Evolutionary conservation across 1,284 basidiomycete genomes (phyloP).

Genomic region (Melampsora americana): DNA sequence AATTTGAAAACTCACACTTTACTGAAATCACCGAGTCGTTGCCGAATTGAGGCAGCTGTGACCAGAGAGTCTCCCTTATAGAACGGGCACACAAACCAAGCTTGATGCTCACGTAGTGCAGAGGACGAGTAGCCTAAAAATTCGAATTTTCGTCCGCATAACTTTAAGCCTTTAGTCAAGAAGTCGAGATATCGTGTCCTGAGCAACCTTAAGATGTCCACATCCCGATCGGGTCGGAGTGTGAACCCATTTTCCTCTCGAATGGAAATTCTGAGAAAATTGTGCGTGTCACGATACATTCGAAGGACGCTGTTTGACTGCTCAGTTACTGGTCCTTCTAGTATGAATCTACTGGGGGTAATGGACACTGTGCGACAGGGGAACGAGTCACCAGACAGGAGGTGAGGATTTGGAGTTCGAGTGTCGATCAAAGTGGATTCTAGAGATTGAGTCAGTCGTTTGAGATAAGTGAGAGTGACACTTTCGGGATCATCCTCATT

Average conservation of each 20-base stretch:
- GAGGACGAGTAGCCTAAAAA: conserved; percentile 73
- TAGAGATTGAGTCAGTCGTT: background rate
- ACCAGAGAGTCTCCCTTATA: conserved; percentile 58
- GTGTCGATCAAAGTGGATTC: background rate
- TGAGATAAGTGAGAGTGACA: background rate
- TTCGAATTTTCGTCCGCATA: conserved; percentile 67
- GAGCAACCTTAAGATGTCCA: conserved; percentile 63
- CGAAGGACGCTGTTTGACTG: conserved; percentile 71
- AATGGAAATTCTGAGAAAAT: conserved; percentile 72
- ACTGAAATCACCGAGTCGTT: conserved; percentile 46
- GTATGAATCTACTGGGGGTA: conserved; percentile 66
- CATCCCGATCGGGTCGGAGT: conserved; percentile 65
- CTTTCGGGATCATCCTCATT: background rate
- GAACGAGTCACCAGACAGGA: conserved; percentile 14
- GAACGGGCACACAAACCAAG: conserved; percentile 71
- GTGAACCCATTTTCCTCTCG: conserved; percentile 69
- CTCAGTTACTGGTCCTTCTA: conserved; percentile 68
- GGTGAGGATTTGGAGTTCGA: background rate
- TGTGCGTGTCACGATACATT: conserved; percentile 53
- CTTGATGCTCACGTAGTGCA: conserved; percentile 66
- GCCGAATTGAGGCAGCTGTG: conserved; percentile 46
- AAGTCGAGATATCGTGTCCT: conserved; percentile 64
- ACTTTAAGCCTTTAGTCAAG: conserved; percentile 65
- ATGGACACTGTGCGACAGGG: conserved; percentile 59
- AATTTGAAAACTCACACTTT: conserved; percentile 35